A percentile compares a stretch with the other conserved stretches of the same genome.
Conservation (phyloP, 2,329 filamentous ascomycete genomes). For the Fusarium sp. region DNA sequence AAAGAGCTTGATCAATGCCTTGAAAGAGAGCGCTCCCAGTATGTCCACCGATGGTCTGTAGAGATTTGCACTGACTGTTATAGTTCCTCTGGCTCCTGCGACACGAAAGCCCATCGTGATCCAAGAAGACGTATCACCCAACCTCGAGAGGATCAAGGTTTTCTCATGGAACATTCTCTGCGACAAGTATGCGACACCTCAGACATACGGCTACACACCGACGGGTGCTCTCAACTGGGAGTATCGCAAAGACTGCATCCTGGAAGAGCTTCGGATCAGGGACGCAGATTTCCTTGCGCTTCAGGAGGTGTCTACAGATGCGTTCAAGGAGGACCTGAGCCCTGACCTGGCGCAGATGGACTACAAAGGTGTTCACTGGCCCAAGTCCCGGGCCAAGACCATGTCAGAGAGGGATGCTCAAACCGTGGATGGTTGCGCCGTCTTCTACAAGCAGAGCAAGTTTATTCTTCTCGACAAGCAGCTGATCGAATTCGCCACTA, state of each 20-base stretch:
- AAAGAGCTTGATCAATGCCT: constrained; percentile 79
- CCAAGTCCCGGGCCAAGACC: constrained; percentile 87
- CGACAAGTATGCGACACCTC: constrained; percentile 87
- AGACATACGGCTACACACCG: constrained; percentile 90
- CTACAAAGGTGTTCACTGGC: constrained; percentile 95
- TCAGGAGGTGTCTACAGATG: constrained; percentile 92
- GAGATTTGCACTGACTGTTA: constrained; percentile 35
- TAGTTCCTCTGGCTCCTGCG: constrained; percentile 80
- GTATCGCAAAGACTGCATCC: constrained; percentile 81
- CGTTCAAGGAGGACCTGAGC: constrained; percentile 90
- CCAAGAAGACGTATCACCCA: constrained; percentile 68
- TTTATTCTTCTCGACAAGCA: constrained; percentile 95
- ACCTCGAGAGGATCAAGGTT: constrained; percentile 78
- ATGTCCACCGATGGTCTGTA: constrained; percentile 50
- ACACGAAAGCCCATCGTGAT: constrained; percentile 83
- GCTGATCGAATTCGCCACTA: constrained; percentile 88
- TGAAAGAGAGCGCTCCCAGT: constrained; percentile 88
- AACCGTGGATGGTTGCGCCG: constrained; percentile 93
- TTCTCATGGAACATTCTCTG: constrained; percentile 97
- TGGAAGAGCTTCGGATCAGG: constrained; percentile 80
- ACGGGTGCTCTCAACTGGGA: constrained; percentile 85
- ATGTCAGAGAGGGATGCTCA: constrained; percentile 91
- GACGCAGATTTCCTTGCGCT: constrained; percentile 91
- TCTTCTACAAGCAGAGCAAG: constrained; percentile 96
- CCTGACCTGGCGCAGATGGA: constrained; percentile 85